Conservation (phyloP, 2,329 filamentous ascomycete species). For the Microcyclosporella mali region DNA sequence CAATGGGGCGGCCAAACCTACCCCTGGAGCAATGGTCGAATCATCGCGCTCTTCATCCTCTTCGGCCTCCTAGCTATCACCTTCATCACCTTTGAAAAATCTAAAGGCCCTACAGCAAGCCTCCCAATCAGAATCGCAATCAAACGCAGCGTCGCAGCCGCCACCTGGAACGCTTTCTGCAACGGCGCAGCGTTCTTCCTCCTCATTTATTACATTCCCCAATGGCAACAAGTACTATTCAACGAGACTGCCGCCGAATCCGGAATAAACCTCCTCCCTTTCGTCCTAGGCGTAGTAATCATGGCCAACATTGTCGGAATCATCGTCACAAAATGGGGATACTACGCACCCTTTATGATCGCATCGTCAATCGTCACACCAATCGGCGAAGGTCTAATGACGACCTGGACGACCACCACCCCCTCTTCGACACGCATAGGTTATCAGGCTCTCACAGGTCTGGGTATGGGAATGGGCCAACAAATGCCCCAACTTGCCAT, state of each 20-base stretch:
- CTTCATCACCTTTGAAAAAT: conserved; percentile 39
- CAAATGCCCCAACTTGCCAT: conserved; percentile 38
- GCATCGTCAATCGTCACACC: conserved; percentile 34
- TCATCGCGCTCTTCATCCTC: conserved; percentile 37
- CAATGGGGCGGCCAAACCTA: conserved; percentile 38
- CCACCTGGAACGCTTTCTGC: conserved; percentile 36
- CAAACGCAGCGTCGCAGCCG: conserved; percentile 37
- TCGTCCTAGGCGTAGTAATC: conserved; percentile 39
- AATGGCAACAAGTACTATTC: conserved; percentile 8
- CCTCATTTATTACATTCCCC: conserved; percentile 5
- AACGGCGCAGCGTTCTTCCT: conserved; percentile 19
- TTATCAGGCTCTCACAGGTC: conserved; percentile 42
- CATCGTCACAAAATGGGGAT: conserved; percentile 35
- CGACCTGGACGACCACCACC: conserved; percentile 36
- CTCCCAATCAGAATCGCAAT: conserved; percentile 39
- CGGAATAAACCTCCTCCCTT: conserved; percentile 42
- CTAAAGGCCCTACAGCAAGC: conserved; percentile 38
- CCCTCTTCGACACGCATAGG: conserved; percentile 41
- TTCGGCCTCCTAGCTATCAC: conserved; percentile 16
- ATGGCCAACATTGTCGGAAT: conserved; percentile 32
- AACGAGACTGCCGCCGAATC: conserved; percentile 24
- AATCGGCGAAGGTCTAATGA: conserved; percentile 41
- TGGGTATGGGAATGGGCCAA: conserved; percentile 40
- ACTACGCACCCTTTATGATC: conserved; percentile 44
- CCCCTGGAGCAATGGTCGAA: conserved; percentile 33